Evolutionary conservation across 306 rosid species (phyloP), one percentile per base, ranked within the genome.

Genomic region (Calophaca sinica): DNA sequence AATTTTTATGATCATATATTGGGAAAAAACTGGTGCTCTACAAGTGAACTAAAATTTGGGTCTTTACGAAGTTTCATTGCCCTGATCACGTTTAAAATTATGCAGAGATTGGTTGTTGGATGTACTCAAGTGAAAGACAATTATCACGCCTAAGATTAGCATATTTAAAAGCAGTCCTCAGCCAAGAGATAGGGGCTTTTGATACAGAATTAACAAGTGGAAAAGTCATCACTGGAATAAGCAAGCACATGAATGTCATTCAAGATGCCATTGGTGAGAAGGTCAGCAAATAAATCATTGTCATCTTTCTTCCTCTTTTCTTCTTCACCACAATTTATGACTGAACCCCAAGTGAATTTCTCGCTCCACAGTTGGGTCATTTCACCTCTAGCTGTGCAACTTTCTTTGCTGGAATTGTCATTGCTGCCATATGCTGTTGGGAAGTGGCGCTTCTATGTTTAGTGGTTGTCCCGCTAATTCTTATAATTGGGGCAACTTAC

Each of bases 91-190:
- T 49, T 11, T 36, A 62, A 80, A 67, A 52, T 70, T 55, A 7
- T 32, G 72, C 82, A 93, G 98, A 93, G 80, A 83, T 86, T 59
- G 94, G 93, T 14, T 93, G 94, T 53, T 93, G 96, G 94, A 93
- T 93, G 93, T 88, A 93, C 70, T 41, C 96, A 80, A 93, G 98
- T 79, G 91, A 93, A 66, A 87, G 98, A 78, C 98, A 93, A 71
- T 50, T 87, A 46, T 74, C 68, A 0, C 87, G 91, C 3, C 62
- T 93, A 62, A 80, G 96, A 74, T 68, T 93, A 32, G 96, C 90
- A 9, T 90, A 86, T 76, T 83, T 93, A 50, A 83, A 44, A 66
- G 90, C 96, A 72, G 89, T 93, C 2, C 90, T 93, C 4, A 77
- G 81, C 76, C 98, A 90, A 75, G 98, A 93, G 67, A 77, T 93